Conservation (phyloP, 2,329 filamentous ascomycete genomes). For the Cylindrodendrum hubeiense region DNA sequence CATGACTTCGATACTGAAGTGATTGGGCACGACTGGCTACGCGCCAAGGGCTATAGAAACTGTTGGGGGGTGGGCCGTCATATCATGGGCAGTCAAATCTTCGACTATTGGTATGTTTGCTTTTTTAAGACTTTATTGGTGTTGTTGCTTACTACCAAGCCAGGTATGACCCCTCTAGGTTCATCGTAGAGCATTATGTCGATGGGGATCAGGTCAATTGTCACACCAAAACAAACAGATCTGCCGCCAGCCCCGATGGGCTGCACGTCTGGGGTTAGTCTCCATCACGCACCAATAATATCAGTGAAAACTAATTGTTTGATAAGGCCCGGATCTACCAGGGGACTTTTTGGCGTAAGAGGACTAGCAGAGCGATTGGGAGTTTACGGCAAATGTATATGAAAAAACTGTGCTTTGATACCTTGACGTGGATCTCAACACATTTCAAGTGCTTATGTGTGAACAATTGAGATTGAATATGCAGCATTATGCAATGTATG, state of each 20-base stretch:
- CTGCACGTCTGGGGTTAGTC: slow-evolving; percentile 3
- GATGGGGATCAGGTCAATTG: slow-evolving; percentile 22
- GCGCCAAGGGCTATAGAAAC: slow-evolving; percentile 70
- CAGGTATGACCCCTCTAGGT: slow-evolving; percentile 17
- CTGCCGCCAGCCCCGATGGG: neutral
- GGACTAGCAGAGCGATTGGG: too few species aligned
- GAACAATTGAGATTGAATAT: too few species aligned
- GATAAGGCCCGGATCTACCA: neutral
- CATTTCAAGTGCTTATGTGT: too few species aligned
- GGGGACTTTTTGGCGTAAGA: neutral
- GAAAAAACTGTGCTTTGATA: too few species aligned
- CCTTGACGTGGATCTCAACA: too few species aligned
- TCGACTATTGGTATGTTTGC: slow-evolving; percentile 52
- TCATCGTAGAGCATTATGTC: slow-evolving; percentile 26
- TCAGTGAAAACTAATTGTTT: neutral
- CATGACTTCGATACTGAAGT: slow-evolving; percentile 79
- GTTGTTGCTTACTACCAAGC: neutral
- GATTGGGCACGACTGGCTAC: slow-evolving; percentile 77
- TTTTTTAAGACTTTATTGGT: neutral
- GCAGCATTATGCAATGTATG: too few species aligned
- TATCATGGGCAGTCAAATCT: slow-evolving; percentile 78
- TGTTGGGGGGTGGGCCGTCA: slow-evolving; percentile 81
- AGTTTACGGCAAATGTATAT: too few species aligned
- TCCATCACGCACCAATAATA: neutral
- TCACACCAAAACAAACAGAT: neutral